Evolutionary conservation across 1,139 yeast genomes (phyloP).

Genomic region (Saccharomyces hybrid): DNA sequence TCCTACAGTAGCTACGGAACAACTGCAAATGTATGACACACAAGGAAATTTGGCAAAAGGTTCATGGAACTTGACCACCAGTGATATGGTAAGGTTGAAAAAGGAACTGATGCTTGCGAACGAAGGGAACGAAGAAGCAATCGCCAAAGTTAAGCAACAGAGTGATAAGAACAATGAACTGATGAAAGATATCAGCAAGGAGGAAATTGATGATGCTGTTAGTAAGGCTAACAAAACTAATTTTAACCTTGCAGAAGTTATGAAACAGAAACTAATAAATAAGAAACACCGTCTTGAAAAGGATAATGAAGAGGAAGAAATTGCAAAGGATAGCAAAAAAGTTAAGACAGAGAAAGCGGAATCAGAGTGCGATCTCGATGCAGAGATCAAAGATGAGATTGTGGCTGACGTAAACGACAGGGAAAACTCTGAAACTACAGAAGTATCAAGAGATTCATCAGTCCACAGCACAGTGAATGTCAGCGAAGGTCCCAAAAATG

Average conservation of each 20-base stretch:
- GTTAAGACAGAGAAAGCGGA: constrained; percentile 12
- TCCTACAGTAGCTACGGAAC: constrained; percentile 61
- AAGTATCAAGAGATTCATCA: constrained; percentile 8
- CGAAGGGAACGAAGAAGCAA: constrained; percentile 65
- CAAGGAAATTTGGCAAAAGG: constrained; percentile 50
- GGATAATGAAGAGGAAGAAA: constrained; percentile 12
- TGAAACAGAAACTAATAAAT: constrained; percentile 33
- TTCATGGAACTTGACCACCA: constrained; percentile 64
- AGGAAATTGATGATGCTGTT: constrained; percentile 29
- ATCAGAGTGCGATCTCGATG: constrained; percentile 20
- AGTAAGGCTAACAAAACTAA: constrained; percentile 33
- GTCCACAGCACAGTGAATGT: constrained; percentile 24
- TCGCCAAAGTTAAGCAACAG: constrained; percentile 48
- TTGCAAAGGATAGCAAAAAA: constrained; percentile 5
- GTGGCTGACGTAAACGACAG: constrained; percentile 16
- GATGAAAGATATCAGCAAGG: constrained; percentile 22
- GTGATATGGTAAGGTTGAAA: constrained; percentile 63
- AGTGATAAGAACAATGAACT: constrained; percentile 26
- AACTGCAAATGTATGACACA: constrained; percentile 68
- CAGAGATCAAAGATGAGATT: constrained; percentile 19
- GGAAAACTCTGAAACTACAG: constrained; percentile 9
- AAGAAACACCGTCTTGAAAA: constrained; percentile 20
- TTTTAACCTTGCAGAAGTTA: constrained; percentile 37
- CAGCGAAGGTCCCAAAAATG: constrained; percentile 26
- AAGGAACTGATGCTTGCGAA: constrained; percentile 67